Evolutionary conservation across 805 yeast species (phyloP), one percentile per base, ranked within the genome.

Genomic region (Torulaspora microellipsoides): DNA sequence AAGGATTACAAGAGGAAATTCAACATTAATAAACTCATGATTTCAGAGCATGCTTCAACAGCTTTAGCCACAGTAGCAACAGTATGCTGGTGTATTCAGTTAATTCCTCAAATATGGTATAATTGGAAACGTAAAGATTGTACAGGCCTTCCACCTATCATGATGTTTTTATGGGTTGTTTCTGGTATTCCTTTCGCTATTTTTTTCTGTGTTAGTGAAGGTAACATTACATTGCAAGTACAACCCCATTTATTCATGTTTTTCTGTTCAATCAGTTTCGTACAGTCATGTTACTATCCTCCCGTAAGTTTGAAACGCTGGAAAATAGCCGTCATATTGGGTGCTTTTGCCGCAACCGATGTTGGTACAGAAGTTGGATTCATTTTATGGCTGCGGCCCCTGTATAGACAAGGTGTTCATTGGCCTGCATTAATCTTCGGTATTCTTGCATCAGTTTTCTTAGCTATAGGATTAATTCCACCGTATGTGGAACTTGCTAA

Each of bases 61-160:
- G 88, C 83, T 6, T 71, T 88, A 42, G 96, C 88, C 1, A 89
- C 96, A 10, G 71, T 86, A 1, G 97, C 96, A 5, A 91, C 98
- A 0, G 80, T 90, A 1, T 74, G 85, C 45, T 91, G 97, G 97
- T 90, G 97, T 63, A 69, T 90, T 51, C 97, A 91, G 66, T 68
- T 91, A 51, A 72, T 89, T 1, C 97, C 97, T 1, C 98, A 86
- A 58, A 81, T 90, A 36, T 70, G 79, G 45, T 72, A 80, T 59
- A 90, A 91, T 60, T 89, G 76, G 67, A 71, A 72, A 45, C 75
- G 76, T 8, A 88, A 91, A 56, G 80, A 88, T 58, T 85, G 95
- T 46, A 84, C 81, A 23, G 97, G 98, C 0, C 66, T 90, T 8
- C 96, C 95, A 1, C 89, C 90, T 4, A n/a, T 76, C 29, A 89